Base-by-base conservation (phyloP, 192 early-diverging fungal genomes). In the Phlyctochytrium arcticum region DNA sequence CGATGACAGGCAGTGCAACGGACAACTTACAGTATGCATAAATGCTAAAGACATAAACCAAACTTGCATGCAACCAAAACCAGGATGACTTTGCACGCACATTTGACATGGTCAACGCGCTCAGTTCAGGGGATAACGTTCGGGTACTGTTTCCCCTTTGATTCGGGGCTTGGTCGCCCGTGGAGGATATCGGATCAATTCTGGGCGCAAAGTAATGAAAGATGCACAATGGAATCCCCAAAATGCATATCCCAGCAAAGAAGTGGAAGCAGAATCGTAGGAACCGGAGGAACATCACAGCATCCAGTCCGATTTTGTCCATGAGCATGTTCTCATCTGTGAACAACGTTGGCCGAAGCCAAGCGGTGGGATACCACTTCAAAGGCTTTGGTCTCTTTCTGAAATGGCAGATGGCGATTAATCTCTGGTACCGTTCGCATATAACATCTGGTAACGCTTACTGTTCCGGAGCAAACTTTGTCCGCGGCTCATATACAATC, bases 221-320 rank as follows among this genome's bases (percentile, higher is more conserved):
- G 48, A 69, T 36, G 32, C 44, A 61, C 21, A 70, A 47, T 17
- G 72, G 72, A 17, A 77, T 37, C 29, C 55, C 68, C 30, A 79
- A 33, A 15, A 61, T 8, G 0, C 73, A 48, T 15, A 74, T 12
- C 21, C 33, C 30, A 26, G 35, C 42, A 59, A 81, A 81, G 49
- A 73, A 68, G 23, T 48, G 36, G 35, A 53, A 54, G 30, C 48
- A 54, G 24, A 69, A 68, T 5, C 70, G 57, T 35, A 77, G 44
- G 56, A 79, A 77, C 33, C 71, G 58, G 32, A 81, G 55, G 60
- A 79, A 79, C 55, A 81, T 71, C n/a, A 80, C 80, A 23, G 76
- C 66, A 51, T 81, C 80, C 7, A 76, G 37, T 26, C 80, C 80
- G 21, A 81, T 69, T 47, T 76, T 67, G 23, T 33, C 21, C n/a